Evolutionary conservation across 352 stramenopile genomes (phyloP).

Genomic region (Globisporangium ultimum): DNA sequence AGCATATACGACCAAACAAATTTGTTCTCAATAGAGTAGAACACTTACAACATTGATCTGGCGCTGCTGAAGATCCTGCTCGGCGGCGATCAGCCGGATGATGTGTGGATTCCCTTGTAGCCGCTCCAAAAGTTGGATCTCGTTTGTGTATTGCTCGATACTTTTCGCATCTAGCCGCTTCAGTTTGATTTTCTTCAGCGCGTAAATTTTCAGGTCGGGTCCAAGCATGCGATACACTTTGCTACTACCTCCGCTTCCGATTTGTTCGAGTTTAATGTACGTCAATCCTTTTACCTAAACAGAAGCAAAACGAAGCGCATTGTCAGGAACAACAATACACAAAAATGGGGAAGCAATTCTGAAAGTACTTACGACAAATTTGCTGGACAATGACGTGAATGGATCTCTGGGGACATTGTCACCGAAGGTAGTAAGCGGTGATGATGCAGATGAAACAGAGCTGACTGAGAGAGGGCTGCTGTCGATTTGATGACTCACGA

Average conservation of each 20-base stretch:
- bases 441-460: constrained; percentile 57
- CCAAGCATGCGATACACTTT: constrained; percentile 97
- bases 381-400: constrained; percentile 51
- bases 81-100: constrained; percentile 93
- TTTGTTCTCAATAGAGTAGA: background rate
- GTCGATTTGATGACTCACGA: constrained; percentile 24
- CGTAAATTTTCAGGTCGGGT: constrained; percentile 92
- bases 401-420: constrained; percentile 30
- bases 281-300: constrained; percentile 83
- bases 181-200: constrained; percentile 98
- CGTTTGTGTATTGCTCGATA: constrained; percentile 96
- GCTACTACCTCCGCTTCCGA: constrained; percentile 96
- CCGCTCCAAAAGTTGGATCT: constrained; percentile 94
- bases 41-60: constrained; percentile 66
- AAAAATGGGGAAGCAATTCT: background rate
- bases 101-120: constrained; percentile 95
- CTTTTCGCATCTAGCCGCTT: constrained; percentile 87
- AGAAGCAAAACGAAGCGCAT: constrained; percentile 4
- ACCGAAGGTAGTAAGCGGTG: constrained; percentile 31
- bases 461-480: constrained; percentile 38
- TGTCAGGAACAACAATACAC: background rate
- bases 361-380: constrained; percentile 38
- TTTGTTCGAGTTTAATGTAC: constrained; percentile 96
- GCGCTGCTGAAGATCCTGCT: constrained; percentile 87
- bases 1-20: background rate